phyloP scores from a whole-genome alignment of 2,329 filamentous ascomycete genomes.

The Mycogone perniciosa region DNA sequence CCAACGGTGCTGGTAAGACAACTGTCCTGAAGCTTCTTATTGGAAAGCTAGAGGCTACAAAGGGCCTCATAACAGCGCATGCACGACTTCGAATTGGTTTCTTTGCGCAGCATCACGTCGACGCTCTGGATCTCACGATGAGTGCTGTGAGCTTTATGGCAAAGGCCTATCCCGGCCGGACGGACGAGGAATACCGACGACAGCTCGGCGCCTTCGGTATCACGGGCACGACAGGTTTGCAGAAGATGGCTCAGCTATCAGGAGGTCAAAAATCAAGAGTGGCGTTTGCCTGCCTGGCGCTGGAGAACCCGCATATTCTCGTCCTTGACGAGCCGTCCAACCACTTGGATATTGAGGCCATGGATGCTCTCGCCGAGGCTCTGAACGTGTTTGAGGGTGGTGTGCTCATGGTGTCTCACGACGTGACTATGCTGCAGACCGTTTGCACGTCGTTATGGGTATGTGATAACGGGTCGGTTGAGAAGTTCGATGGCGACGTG shows the following conservation, averaged over 20 bases:
- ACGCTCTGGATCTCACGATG: conserved; percentile 82
- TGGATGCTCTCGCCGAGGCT: conserved; percentile 88
- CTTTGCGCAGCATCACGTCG: conserved; percentile 98
- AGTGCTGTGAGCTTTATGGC: conserved; percentile 96
- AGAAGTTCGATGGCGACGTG: conserved; percentile 93
- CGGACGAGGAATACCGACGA: conserved; percentile 93
- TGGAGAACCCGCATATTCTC: conserved; percentile 92
- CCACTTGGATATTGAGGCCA: conserved; percentile 97
- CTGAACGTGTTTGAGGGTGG: conserved; percentile 85
- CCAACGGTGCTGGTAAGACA: conserved; percentile 97
- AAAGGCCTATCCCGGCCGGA: conserved; percentile 79
- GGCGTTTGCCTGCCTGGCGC: conserved; percentile 90
- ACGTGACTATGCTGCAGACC: conserved; percentile 96
- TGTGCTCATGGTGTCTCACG: conserved; percentile 97
- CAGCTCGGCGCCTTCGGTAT: conserved; percentile 86
- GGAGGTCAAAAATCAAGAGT: conserved; percentile 98
- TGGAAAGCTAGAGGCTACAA: conserved; percentile 68
- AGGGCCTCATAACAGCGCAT: conserved; percentile 81
- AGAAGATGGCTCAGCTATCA: conserved; percentile 90
- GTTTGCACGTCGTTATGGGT: conserved; percentile 96
- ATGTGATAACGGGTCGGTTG: conserved; percentile 86
- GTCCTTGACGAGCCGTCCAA: conserved; percentile 98
- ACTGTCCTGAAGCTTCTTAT: conserved; percentile 98
- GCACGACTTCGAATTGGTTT: conserved; percentile 86
- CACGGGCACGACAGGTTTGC: conserved; percentile 91